Base-by-base conservation (phyloP, 352 stramenopile genomes). In the Pythium aquatile region DNA sequence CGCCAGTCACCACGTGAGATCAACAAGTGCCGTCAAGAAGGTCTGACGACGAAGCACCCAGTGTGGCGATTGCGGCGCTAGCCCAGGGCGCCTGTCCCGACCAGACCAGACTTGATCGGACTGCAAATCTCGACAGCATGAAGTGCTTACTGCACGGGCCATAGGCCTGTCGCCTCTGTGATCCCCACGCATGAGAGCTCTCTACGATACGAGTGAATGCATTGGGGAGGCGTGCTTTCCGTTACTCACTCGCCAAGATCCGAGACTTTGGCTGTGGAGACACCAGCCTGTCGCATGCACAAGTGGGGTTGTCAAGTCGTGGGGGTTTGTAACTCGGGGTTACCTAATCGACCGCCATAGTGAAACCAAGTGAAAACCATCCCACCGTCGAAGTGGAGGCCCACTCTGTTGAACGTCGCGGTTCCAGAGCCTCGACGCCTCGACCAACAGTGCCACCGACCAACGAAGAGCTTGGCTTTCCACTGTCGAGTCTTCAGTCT, bases 271-370 rank as follows among this genome's bases (percentile, higher is more conserved):
- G 44, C 44, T 28, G 44, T 28, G 44, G 44, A 51, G 44, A 51
- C 44, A 30, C 30, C n/a, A 4, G 44, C 44, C 44, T 51, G 44
- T 51, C 44, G 44, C 44, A 51, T 51, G 44, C 24, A 51, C 44
- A 51, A 51, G n/a, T 17, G n/a, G 44, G 37, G 44, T 51, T 51
- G 44, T 51, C 44, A 30, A 51, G n/a, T 51, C 44, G 44, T 51
- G 24, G 17, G 44, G 44, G 44, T 51, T 51, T 7, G 44, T 51
- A 51, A 51, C 44, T 30, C 44, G n/a, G 9, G 24, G 17, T 24
- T 24, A 51, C 44, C 44, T 51, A 51, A 51, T 51, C 44, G 20
- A 20, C 29, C 5, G 5, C 8, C 44, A 51, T 51, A 51, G 5
- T 51, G 1, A 51, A 51, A 51, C 44, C 20, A 51, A 51, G 44